Evolutionary conservation across 2,329 filamentous ascomycete species (phyloP).

Genomic region (Botrytis fabae): DNA sequence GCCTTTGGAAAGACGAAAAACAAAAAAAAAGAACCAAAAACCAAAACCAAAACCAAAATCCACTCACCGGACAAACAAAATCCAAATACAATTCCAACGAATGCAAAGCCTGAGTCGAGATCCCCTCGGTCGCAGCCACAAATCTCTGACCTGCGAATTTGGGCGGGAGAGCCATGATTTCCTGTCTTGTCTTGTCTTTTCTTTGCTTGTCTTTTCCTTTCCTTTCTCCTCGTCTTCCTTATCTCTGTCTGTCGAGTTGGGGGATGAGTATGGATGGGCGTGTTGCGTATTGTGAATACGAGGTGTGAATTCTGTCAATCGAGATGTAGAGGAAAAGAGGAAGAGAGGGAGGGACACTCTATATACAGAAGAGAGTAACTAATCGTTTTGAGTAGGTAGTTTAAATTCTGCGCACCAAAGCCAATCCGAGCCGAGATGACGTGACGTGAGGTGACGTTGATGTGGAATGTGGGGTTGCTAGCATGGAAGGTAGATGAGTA

Average conservation of each 20-base stretch:
- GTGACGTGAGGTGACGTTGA: no score
- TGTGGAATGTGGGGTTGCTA: no score
- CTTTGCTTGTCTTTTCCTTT: conserved; percentile 3
- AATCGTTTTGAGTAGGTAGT: no score
- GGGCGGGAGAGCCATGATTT: conserved; percentile 70
- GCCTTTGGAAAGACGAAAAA: not conserved
- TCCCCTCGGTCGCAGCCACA: conserved; percentile 39
- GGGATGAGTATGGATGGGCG: no score
- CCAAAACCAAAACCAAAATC: not conserved
- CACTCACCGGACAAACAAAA: conserved; percentile 72
- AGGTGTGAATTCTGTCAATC: not conserved
- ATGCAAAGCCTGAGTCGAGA: conserved; percentile 52
- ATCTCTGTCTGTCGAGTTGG: not conserved
- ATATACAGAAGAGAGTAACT: no score
- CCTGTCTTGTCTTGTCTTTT: not conserved
- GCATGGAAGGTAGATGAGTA: no score
- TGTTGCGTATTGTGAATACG: no score
- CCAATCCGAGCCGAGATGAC: no score
- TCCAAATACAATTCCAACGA: conserved; percentile 73
- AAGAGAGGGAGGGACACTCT: not conserved
- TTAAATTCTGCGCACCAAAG: no score
- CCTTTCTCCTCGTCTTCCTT: not conserved
- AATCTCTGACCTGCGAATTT: conserved; percentile 75
- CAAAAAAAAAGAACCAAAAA: not conserved
- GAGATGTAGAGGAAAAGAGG: not conserved